Percentiles rank a stretch among this genome's conserved stretches.
Conservation (phyloP, 2,329 filamentous ascomycete species). For the Knufia petricola region DNA sequence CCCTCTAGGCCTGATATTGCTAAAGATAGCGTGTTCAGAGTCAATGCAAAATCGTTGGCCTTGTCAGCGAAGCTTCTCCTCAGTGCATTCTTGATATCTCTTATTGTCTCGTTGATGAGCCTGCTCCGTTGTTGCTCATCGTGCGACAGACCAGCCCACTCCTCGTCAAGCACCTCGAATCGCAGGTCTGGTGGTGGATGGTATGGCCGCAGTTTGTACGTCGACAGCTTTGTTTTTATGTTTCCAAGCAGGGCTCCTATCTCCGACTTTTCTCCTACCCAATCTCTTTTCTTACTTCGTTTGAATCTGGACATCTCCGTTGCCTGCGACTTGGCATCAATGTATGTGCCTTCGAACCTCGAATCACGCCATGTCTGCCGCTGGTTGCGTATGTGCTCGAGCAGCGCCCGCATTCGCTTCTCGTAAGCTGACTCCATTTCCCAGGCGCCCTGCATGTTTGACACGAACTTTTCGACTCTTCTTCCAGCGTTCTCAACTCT, state of each 20-base stretch:
- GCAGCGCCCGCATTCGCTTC: conserved; percentile 72
- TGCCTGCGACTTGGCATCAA: conserved; percentile 81
- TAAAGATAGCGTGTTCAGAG: conserved; percentile 86
- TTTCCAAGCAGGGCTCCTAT: conserved; percentile 87
- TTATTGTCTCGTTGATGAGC: conserved; percentile 93
- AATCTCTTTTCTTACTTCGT: conserved; percentile 77
- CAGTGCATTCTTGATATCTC: conserved; percentile 95
- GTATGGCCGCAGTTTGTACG: conserved; percentile 83
- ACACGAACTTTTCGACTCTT: conserved; percentile 95
- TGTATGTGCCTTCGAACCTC: conserved; percentile 82
- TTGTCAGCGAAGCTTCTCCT: conserved; percentile 93
- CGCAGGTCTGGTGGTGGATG: conserved; percentile 78
- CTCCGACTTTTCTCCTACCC: conserved; percentile 97
- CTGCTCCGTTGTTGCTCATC: conserved; percentile 83
- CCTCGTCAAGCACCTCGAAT: conserved; percentile 68
- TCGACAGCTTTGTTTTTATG: conserved; percentile 97
- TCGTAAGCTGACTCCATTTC: conserved; percentile 98
- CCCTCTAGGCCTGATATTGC: conserved; percentile 96
- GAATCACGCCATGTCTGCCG: conserved; percentile 66
- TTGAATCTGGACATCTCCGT: conserved; percentile 81
- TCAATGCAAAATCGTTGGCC: conserved; percentile 93
- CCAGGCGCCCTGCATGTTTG: conserved; percentile 98
- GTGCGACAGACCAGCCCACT: conserved; percentile 71
- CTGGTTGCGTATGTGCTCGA: conserved; percentile 65
- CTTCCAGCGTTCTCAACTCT: conserved; percentile 94